Conservation (phyloP, 352 stramenopile genomes). For the Phytopythium litorale region DNA sequence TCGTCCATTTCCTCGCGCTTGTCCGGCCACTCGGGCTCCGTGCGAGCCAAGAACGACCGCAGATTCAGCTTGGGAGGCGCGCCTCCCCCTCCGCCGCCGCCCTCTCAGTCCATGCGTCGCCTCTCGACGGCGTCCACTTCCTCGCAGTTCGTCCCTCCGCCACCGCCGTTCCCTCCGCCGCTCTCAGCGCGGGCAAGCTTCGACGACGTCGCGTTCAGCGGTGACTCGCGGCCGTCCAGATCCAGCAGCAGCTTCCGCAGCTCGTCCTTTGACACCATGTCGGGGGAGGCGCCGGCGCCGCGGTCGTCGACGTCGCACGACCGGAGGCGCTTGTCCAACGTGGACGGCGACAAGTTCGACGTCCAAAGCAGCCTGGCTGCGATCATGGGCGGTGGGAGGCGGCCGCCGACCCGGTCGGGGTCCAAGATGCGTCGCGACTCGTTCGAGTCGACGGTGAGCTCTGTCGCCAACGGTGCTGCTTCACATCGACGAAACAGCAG, state of each 20-base stretch:
- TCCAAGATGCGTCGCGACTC: conserved; percentile 39
- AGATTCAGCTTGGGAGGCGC: conserved; percentile 15
- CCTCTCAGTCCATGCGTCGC: conserved; percentile 5
- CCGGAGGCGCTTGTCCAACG: conserved; percentile 28
- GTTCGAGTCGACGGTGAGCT: conserved; percentile 43
- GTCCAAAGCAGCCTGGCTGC: conserved; percentile 58
- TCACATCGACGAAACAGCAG: conserved; percentile 5
- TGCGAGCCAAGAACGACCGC: conserved; percentile 18
- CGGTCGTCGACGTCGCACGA: conserved; percentile 46
- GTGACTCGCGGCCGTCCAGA: conserved; percentile 33
- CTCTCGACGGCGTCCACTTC: conserved; percentile 25
- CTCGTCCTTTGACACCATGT: conserved; percentile 46
- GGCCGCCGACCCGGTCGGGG: conserved; percentile 13
- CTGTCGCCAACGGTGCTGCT: conserved; percentile 12
- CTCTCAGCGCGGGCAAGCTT: conserved; percentile 24
- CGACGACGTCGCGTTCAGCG: conserved; percentile 17
- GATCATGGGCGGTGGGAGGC: conserved; percentile 50
- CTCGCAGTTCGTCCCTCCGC: conserved; percentile 33
- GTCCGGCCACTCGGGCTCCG: conserved; percentile 30
- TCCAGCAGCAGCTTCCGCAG: conserved; percentile 51
- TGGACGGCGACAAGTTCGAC: conserved; percentile 35
- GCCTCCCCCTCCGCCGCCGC: conserved; percentile 24
- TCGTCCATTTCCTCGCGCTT: conserved; percentile 51
- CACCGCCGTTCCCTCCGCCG: conserved; percentile 29
- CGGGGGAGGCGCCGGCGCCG: conserved; percentile 25